Evolutionary conservation across 169 alveolate species (phyloP).

Genomic region (Plasmodium blacklocki): DNA sequence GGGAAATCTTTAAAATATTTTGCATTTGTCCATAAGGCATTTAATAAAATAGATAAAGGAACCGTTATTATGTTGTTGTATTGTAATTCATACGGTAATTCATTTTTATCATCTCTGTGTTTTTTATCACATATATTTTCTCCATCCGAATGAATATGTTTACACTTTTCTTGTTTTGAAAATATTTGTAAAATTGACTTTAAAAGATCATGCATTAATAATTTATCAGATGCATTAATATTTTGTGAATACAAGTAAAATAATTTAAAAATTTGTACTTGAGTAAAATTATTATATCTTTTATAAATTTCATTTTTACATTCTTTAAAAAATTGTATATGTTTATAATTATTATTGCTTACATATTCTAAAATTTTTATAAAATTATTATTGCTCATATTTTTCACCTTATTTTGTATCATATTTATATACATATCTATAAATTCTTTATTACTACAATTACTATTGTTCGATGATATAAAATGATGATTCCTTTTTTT

Average conservation of each 20-base stretch:
- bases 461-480: constrained; percentile 12
- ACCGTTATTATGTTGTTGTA: not conserved
- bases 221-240: constrained; percentile 56
- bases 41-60: constrained; percentile 47
- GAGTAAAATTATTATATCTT: constrained; percentile 41
- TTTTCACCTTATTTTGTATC: constrained; percentile 37
- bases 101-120: no score
- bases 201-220: constrained; percentile 25
- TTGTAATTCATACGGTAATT: not conserved
- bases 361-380: constrained; percentile 47
- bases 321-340: constrained; percentile 64
- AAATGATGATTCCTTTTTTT: constrained; percentile 20
- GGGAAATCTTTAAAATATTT: constrained; percentile 68
- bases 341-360: constrained; percentile 69
- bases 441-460: constrained; percentile 17
- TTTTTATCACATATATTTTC: not conserved
- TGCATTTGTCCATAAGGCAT: constrained; percentile 70
- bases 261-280: constrained; percentile 40
- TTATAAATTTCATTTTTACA: constrained; percentile 42
- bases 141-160: not conserved
- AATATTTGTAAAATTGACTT: constrained; percentile 26
- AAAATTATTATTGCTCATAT: constrained; percentile 61
- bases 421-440: constrained; percentile 52
- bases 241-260: constrained; percentile 58
- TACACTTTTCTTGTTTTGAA: not conserved